Evolutionary conservation across 1,284 basidiomycete species (phyloP), one percentile per base, ranked within the genome.

Genomic region (Fomitopsis palustris): DNA sequence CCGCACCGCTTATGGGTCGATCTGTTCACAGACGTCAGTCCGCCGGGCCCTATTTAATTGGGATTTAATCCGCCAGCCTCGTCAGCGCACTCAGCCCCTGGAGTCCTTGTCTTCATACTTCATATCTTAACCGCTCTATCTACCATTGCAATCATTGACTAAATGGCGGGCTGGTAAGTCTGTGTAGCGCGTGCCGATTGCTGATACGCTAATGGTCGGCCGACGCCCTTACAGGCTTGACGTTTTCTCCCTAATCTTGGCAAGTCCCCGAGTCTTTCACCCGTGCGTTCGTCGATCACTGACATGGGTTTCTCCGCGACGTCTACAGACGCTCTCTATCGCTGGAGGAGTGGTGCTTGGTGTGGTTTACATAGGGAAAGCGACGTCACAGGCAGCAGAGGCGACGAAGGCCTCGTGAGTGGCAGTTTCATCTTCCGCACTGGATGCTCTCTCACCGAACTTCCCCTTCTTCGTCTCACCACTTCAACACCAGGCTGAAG

Each of bases 401-500:
- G 55, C 63, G 3, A 65, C 67, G 7, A 69, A 69, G 55, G 61
- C 61, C 25, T 63, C 63, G 67, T 69, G 35, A 57, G 65, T 67
- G 45, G 38, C n/a, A 12, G 4, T 9, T 33, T n/a, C n/a, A n/a
- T n/a, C n/a, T n/a, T n/a, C n/a, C n/a, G n/a, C n/a, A n/a, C n/a
- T n/a, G n/a, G n/a, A n/a, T n/a, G n/a, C n/a, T n/a, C 21, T 17
- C 17, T 10, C 16, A 31, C 1, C 25, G 14, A 3, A 37, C 23
- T 6, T 38, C 19, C 14, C 2, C 37, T 5, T 43, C 41, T 49
- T 27, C 16, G 19, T 25, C 16, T 41, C 31, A 9, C n/a, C 35
- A n/a, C n/a, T n/a, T n/a, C 39, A 27, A 29, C 16, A 31, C 23
- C 52, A 88, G 86, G 47, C 72, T 88, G 42, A 81, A 85, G 69